Evolutionary conservation across 129 eudicot genomes (phyloP).

Genomic region (Cynara cardunculus): DNA sequence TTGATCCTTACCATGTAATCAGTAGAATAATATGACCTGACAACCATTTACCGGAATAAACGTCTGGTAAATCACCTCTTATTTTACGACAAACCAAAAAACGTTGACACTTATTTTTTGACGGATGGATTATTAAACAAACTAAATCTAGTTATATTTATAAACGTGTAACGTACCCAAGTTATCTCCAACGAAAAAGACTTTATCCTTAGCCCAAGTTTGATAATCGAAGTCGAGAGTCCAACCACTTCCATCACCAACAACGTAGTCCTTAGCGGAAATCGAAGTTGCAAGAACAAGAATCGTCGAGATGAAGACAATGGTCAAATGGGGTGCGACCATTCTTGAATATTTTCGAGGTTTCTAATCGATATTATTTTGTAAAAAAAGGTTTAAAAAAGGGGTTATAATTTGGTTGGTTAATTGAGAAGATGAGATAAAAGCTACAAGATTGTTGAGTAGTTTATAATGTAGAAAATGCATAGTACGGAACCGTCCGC

Average conservation of each 20-base stretch:
- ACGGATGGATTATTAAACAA: background rate
- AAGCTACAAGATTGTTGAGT: background rate
- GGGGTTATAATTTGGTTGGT: background rate
- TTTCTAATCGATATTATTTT: background rate
- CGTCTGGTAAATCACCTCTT: no score
- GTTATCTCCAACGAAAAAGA: slow-evolving; percentile 39
- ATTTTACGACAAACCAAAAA: background rate
- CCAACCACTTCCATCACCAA: slow-evolving; percentile 40
- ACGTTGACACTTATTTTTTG: background rate
- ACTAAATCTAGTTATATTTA: background rate
- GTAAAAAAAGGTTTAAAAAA: background rate
- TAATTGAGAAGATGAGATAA: background rate
- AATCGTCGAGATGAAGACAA: background rate
- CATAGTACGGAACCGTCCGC: slow-evolving; percentile 10
- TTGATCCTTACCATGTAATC: no score
- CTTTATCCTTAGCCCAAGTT: slow-evolving; percentile 37
- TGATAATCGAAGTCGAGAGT: slow-evolving; percentile 30
- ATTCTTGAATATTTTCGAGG: slow-evolving; percentile 6
- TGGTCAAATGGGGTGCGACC: slow-evolving; percentile 5
- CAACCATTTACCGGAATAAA: no score
- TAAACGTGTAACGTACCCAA: slow-evolving; percentile 17
- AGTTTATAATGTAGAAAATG: slow-evolving; percentile 14
- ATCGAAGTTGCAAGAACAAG: slow-evolving; percentile 25
- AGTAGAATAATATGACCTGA: no score
- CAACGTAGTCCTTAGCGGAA: slow-evolving; percentile 28